Percentiles rank a stretch among this genome's conserved stretches.
Evolutionary conservation across 805 yeast genomes (phyloP).

Genomic region (Kodamaea lidongshanica): DNA sequence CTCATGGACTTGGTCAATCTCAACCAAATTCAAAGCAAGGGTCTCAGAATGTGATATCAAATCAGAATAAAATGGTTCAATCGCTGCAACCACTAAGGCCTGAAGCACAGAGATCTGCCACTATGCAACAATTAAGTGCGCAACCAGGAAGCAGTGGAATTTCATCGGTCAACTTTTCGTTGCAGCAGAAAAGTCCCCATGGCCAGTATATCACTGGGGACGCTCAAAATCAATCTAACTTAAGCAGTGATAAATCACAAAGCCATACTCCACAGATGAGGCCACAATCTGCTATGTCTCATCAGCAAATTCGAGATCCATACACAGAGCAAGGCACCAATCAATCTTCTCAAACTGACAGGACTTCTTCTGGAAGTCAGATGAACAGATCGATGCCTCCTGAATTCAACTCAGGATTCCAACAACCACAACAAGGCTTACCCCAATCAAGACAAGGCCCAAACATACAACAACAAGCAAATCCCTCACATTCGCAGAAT

Average conservation of each 20-base stretch:
- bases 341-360: conserved; percentile 5
- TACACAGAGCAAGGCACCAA: conserved; percentile 3
- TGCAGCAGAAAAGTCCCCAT: conserved; percentile 6
- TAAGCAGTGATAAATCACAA: conserved; percentile 16
- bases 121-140: conserved; percentile 15
- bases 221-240: conserved; percentile 13
- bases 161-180: conserved; percentile 6
- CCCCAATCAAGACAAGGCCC: conserved; percentile 15
- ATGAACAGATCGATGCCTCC: conserved; percentile 11
- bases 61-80: too few relatives aligned
- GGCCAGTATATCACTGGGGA: conserved; percentile 12
- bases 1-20: too few relatives aligned
- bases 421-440: conserved; percentile 18
- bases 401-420: conserved; percentile 21
- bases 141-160: conserved; percentile 1
- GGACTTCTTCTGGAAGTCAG: too few relatives aligned
- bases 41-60: conserved; percentile 4
- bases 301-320: conserved; percentile 6
- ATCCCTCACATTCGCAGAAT: too few relatives aligned
- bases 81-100: conserved; percentile 11
- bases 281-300: conserved; percentile 15
- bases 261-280: conserved; percentile 28
- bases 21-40: too few relatives aligned
- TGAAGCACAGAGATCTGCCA: conserved; percentile 17
- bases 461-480: conserved; percentile 4